Percentiles rank a stretch among this genome's conserved stretches.
phyloP scores from a whole-genome alignment of 2,329 filamentous ascomycete genomes.

The Drechslerella stenobrocha region DNA sequence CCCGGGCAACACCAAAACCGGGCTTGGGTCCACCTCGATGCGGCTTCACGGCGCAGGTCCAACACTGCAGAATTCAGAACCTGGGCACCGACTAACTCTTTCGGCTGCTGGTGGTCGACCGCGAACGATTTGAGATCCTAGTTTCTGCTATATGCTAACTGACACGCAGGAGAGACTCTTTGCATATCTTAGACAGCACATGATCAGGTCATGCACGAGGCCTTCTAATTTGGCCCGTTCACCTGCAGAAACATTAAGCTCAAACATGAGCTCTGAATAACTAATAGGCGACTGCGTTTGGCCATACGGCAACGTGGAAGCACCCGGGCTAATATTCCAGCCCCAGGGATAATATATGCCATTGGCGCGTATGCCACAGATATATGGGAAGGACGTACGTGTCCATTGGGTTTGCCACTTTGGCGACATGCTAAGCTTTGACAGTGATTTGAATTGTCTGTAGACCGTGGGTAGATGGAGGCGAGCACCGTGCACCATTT shows the following conservation, averaged over 20 bases:
- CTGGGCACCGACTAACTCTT: conserved; percentile 7
- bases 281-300: too few species aligned
- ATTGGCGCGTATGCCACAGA: conserved; percentile 1
- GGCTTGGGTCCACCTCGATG: conserved; percentile 10
- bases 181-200: too few species aligned
- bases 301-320: too few species aligned
- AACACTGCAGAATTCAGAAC: conserved; percentile 10
- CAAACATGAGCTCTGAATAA: too few species aligned
- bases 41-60: conserved; percentile 10
- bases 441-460: conserved; percentile 5
- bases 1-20: conserved; percentile 10
- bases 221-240: too few species aligned
- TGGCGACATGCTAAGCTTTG: conserved; percentile 5
- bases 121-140: too few species aligned
- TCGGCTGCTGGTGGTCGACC: background rate
- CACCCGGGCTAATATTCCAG: too few species aligned
- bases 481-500: too few species aligned
- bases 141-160: too few species aligned
- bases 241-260: too few species aligned
- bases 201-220: too few species aligned
- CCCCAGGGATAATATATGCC: background rate
- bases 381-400: background rate
- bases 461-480: conserved; percentile 7
- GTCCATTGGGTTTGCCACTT: conserved; percentile 22
- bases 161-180: too few species aligned